Base-by-base conservation (phyloP, 2,329 filamentous ascomycete genomes). In the Thelonectria blattea region DNA sequence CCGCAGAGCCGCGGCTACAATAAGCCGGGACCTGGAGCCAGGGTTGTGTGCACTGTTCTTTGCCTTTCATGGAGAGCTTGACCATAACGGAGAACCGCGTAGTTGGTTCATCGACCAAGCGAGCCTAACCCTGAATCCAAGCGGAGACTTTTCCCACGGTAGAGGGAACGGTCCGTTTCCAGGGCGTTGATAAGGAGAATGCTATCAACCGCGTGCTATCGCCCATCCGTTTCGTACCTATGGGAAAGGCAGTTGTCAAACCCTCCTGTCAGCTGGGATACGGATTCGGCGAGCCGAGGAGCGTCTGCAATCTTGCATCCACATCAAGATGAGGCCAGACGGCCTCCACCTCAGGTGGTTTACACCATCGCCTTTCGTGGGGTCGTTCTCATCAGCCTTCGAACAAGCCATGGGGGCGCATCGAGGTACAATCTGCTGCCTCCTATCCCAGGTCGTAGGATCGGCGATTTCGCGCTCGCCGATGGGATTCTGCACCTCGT, bases 401-500 rank as follows among this genome's bases (percentile, higher is more conserved):
- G 27, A 39, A 8, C 34, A 18, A 60, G 52, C 39, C 63, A 60
- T 30, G 27, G 27, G 27, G 52, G 56, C 65, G 60, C 49, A 51
- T 52, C 58, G 59, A 32, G 14, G 17, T 62, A 49, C 51, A 61
- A 43, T 56, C 24, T 20, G 39, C 30, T 22, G 32, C 54, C 20
- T 42, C 61, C 42, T 30, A 30, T 30, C 27, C 57, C 46, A 68
- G 66, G 62, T 58, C 62, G 58, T 59, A 64, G 58, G 65, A 67
- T 66, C 62, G 62, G 66, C 65, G 57, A 55, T 62, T 61, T 68
- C 55, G 62, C 53, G 45, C 48, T 63, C 59, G 58, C 67, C 67
- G 65, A 69, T 68, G 64, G 61, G 56, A 68, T 62, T 60, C 61
- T 64, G 64, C 60, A 66, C 56, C 62, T 61, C 47, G 65, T 55